Conservation (phyloP, 2,329 filamentous ascomycete genomes). For the Monosporascus sp. region DNA sequence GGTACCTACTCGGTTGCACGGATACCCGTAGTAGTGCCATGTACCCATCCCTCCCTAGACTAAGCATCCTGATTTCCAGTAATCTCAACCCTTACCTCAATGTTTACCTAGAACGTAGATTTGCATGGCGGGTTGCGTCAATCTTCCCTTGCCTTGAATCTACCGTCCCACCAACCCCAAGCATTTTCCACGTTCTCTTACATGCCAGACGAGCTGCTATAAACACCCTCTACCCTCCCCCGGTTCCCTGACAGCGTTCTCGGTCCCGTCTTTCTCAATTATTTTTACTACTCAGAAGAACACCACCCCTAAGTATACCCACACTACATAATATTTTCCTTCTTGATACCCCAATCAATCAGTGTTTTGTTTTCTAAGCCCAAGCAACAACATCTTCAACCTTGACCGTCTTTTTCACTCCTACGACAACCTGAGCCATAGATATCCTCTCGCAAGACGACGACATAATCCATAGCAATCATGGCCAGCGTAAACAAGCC, state of each 20-base stretch:
- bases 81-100: too few species aligned
- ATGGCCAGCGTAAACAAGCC: slow-evolving; percentile 62
- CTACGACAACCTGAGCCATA: neutral
- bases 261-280: neutral
- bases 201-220: neutral
- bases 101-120: too few species aligned
- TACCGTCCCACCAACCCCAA: too few species aligned
- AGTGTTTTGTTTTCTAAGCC: neutral
- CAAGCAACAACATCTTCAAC: too few species aligned
- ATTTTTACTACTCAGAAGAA: neutral
- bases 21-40: neutral
- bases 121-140: too few species aligned
- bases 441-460: neutral
- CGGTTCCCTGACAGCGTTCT: too few species aligned
- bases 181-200: neutral
- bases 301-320: neutral
- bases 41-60: neutral
- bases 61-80: too few species aligned
- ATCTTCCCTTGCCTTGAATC: too few species aligned
- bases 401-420: too few species aligned
- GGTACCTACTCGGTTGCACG: neutral
- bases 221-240: neutral
- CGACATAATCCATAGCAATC: slow-evolving; percentile 7
- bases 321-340: neutral
- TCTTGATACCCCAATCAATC: neutral